Evolutionary conservation across 495 filamentous ascomycete species (phyloP), one percentile per base, ranked within the genome.

Genomic region (Cladorrhinum samala): DNA sequence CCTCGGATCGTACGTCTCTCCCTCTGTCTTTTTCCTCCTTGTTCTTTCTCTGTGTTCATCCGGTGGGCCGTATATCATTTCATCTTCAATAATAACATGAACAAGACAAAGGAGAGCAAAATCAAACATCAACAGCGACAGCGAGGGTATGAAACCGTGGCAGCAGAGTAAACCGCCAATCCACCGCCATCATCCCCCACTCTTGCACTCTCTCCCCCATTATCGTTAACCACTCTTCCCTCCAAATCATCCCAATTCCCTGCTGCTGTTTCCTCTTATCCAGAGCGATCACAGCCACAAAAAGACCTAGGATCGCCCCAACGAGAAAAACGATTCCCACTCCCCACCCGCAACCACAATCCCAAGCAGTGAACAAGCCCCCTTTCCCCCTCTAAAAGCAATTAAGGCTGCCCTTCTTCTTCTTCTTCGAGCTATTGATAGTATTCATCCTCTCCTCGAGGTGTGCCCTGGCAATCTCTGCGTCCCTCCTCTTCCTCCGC

Each of bases 361-460:
- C 33, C 38, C 48, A 24, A 20, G 24, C 23, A 38, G 18, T 33
- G 41, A 23, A 9, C 27, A 42, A 9, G 36, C 21, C 52, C 24
- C 38, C 51, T 45, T 19, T 23, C 47, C 58, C 51, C 53, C 42
- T 48, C 63, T 86, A 98, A 73, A 98, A 98, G 77, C 93, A 98
- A 73, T 95, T 96, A 62, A 98, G 83, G 25, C 86, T 88, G 64
- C 89, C 86, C 83, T 93, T 93, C 77, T 89, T 89, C 83, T 96
- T 95, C 77, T 91, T 95, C 73, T 91, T 91, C 66, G 83, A n/a
- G 11, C 11, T 33, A 33, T 33, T 86, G 63, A 95, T 83, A n/a
- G 83, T 86, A 53, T 87, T 85, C 92, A 98, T 96, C 11, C 91
- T 79, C 74, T 94, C 89, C 70, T 98, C 93, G 3, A 97, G 78